These are phyloP conservation scores for Fereydounia khargensis DNA, from an alignment of 1,284 basidiomycete genomes.

Conservation along the genomic window DNA sequence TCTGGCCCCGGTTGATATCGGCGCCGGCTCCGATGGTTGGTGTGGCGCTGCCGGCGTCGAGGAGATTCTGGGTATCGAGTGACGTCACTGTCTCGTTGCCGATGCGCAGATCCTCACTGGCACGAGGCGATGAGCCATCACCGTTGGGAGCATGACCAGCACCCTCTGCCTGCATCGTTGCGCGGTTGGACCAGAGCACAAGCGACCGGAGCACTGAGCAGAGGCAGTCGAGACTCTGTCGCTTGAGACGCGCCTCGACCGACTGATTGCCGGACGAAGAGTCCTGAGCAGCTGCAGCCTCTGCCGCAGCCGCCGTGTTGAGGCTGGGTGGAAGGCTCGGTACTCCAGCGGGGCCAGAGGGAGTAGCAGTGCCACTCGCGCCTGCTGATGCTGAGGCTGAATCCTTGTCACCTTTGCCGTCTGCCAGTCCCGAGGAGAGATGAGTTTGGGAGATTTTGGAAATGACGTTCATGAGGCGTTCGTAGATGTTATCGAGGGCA, in stretches of 20 bases:
- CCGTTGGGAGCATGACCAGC: constrained; percentile 6
- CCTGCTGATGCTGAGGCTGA: constrained; percentile 5
- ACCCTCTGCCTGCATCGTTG: constrained; percentile 9
- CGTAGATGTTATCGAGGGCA: constrained; percentile 57
- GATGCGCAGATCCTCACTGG: constrained; percentile 33
- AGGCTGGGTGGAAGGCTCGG: constrained; percentile 36
- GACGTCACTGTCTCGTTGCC: constrained; percentile 33
- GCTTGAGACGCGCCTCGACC: constrained; percentile 51
- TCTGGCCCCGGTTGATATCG: constrained; percentile 16
- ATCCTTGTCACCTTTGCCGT: constrained; percentile 23
- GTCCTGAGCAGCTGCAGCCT: constrained; percentile 1
- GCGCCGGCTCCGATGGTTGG: constrained; percentile 3
- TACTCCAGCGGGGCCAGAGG: constrained; percentile 9
- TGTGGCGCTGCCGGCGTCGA: constrained; percentile 20
- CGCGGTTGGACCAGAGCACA: constrained; percentile 47
- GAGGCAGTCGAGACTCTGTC: constrained; percentile 54
- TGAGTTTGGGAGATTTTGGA: constrained; percentile 48
- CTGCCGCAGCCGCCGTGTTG: constrained; percentile 28
- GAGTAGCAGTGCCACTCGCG: constrained; percentile 3
- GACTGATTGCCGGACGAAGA: constrained; percentile 25
- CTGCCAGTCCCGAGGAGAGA: constrained; percentile 8
- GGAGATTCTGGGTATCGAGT: constrained; percentile 29
- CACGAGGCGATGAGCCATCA: constrained; percentile 21
- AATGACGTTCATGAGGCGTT: constrained; percentile 55
- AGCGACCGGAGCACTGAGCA: constrained; percentile 54